Evolutionary conservation across 495 filamentous ascomycete genomes (phyloP).

Genomic region (Elasticomyces elasticus): DNA sequence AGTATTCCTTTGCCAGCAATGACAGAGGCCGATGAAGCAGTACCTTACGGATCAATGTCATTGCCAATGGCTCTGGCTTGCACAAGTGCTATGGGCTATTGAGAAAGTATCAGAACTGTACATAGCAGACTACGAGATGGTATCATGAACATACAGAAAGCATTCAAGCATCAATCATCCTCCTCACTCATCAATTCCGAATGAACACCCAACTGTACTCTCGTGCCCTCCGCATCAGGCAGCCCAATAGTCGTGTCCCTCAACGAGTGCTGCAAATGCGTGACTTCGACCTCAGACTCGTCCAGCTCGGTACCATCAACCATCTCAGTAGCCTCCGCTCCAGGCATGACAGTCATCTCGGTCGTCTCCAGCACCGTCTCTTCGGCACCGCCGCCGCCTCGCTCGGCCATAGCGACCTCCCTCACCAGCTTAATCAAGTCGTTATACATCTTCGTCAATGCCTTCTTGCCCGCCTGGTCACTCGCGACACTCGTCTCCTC

Average conservation of each 20-base stretch:
- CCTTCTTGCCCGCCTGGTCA: constrained; percentile 28
- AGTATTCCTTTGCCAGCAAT: not conserved
- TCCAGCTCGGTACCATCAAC: constrained; percentile 30
- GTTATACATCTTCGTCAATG: constrained; percentile 25
- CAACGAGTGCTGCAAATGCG: constrained; percentile 6
- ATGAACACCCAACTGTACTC: constrained; percentile 10
- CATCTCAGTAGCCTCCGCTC: not conserved
- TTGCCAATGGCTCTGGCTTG: not conserved
- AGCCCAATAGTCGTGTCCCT: constrained; percentile 14
- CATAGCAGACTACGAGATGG: not conserved
- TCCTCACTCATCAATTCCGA: constrained; percentile 8
- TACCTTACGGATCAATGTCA: not conserved
- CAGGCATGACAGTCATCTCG: constrained; percentile 15
- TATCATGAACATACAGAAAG: not conserved
- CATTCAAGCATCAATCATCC: not conserved
- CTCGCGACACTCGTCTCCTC: constrained; percentile 24
- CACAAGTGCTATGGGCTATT: not conserved
- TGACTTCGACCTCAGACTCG: constrained; percentile 24
- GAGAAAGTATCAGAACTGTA: not conserved
- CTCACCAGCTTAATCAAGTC: constrained; percentile 19
- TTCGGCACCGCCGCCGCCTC: constrained; percentile 17
- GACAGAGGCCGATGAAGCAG: not conserved
- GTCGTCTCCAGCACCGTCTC: constrained; percentile 21
- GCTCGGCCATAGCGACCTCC: constrained; percentile 19
- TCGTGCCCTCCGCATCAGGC: constrained; percentile 20